These are phyloP conservation scores for Cladorrhinum sp. DNA, from an alignment of 2,329 filamentous ascomycete species.

Conservation along the genomic window DNA sequence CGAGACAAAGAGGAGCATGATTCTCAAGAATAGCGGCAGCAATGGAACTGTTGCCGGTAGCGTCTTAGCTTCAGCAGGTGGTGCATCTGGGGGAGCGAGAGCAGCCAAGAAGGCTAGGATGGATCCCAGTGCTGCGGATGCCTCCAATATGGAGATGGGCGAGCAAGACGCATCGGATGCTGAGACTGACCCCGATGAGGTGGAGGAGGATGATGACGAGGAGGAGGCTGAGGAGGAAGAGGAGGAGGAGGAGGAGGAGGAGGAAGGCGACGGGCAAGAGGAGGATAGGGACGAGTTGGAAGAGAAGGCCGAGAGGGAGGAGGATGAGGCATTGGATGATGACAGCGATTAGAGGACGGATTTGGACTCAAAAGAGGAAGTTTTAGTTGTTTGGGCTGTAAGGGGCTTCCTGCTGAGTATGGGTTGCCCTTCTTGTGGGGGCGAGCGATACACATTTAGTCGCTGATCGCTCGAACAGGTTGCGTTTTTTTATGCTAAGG, in stretches of 20 bases:
- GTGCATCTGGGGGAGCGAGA: slow-evolving; percentile 22
- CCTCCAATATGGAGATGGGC: slow-evolving; percentile 48
- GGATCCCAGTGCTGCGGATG: slow-evolving; percentile 34
- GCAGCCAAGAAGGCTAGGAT: slow-evolving; percentile 40
- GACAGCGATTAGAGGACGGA: slow-evolving; percentile 49
- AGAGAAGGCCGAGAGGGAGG: slow-evolving; percentile 37
- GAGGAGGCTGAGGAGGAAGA: slow-evolving; percentile 45
- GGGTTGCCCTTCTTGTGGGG: too few relatives aligned
- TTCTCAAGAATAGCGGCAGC: neutral
- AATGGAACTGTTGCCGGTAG: neutral
- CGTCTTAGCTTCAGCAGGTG: too few relatives aligned
- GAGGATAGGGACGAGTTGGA: slow-evolving; percentile 52
- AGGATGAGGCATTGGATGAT: slow-evolving; percentile 61
- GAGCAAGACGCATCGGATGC: slow-evolving; percentile 42
- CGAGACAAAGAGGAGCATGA: slow-evolving; percentile 17
- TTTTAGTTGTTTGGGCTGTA: neutral
- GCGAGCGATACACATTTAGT: too few relatives aligned
- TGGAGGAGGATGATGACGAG: slow-evolving; percentile 41
- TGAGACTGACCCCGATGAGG: slow-evolving; percentile 48
- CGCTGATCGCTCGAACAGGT: too few relatives aligned
- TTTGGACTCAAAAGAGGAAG: neutral
- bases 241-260: slow-evolving; percentile 40
- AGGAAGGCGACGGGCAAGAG: slow-evolving; percentile 45
- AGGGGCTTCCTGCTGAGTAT: neutral
- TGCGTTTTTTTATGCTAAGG: too few relatives aligned